These are phyloP conservation scores for Nakazawaea sp. DNA, from an alignment of 805 yeast genomes.

Conservation along the genomic window DNA sequence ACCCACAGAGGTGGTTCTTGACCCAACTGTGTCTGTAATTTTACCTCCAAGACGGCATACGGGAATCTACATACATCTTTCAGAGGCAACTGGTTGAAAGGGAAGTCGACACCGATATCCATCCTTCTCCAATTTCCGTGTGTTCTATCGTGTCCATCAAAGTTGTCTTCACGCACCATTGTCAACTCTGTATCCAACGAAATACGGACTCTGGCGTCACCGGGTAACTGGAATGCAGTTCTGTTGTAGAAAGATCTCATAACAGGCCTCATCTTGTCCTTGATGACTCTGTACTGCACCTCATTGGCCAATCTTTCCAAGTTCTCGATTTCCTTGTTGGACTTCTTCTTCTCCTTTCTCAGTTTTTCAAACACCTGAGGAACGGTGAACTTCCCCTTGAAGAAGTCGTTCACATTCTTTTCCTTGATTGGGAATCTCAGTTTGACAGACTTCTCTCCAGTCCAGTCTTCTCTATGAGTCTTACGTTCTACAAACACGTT, in stretches of 20 bases:
- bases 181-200: constrained; percentile 94
- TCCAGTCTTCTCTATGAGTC: constrained; percentile 91
- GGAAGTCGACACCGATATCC: constrained; percentile 98
- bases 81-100: constrained; percentile 80
- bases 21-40: constrained; percentile 94
- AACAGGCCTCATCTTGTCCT: constrained; percentile 84
- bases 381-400: constrained; percentile 81
- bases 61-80: constrained; percentile 90
- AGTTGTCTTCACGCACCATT: constrained; percentile 97
- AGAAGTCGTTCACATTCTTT: constrained; percentile 77
- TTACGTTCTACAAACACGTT: constrained; percentile 76
- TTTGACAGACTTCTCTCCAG: constrained; percentile 94
- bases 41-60: constrained; percentile 95
- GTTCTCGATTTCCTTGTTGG: constrained; percentile 80
- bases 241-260: constrained; percentile 95
- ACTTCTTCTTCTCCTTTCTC: constrained; percentile 88
- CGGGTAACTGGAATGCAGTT: constrained; percentile 98
- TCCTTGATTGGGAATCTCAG: constrained; percentile 94
- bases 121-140: constrained; percentile 95
- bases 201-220: constrained; percentile 98
- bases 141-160: constrained; percentile 76
- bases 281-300: constrained; percentile 76
- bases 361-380: constrained; percentile 86
- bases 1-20: constrained; percentile 99
- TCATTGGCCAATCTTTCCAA: constrained; percentile 90